Base-by-base conservation (phyloP, 169 alveolate genomes). In the Babesia gibsoni region DNA sequence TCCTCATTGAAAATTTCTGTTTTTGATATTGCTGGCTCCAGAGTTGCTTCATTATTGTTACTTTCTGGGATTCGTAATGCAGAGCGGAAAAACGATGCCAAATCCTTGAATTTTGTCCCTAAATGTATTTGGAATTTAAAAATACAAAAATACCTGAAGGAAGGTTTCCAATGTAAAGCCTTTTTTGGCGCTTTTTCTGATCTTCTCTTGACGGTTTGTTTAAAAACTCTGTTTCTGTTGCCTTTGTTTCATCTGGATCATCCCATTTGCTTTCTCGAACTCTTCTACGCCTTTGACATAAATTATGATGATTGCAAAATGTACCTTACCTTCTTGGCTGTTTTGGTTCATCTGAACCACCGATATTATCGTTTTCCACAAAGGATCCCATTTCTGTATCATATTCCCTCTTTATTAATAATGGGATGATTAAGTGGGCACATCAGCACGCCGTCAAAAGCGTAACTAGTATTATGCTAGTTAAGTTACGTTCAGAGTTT, bases 1-100 rank as follows among this genome's bases (percentile, higher is more conserved):
- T 89, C 92, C 36, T 56, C 81, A 52, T 89, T 89, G 54, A 82
- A 89, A 29, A 83, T 77, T 64, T 89, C 93, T 30, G 91, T 79
- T 57, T 89, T 89, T 14, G 82, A 52, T 37, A 89, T 81, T 18
- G 90, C 89, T 48, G 67, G 52, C 29, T 78, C 57, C 29, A 14
- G 67, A 41, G 43, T 78, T 14, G 64, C 41, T 36, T 52, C 78
- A 18, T 53, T 52, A 41, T 65, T 43, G 20, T 73, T 32, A 43
- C 46, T 61, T 42, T 54, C 56, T n/a, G 83, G 73, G 49, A 87
- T 30, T 12, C 53, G 73, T 36, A 89, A 27, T 0, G 93, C 88
- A 22, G 73, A 84, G 43, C 50, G 74, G 30, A 89, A 68, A 64
- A 89, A 89, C 5, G 66, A 86, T 27, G 86, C 69, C 50, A 89